Base-by-base conservation (phyloP, 495 filamentous ascomycete species). In the Elaphomyces granulatus region DNA sequence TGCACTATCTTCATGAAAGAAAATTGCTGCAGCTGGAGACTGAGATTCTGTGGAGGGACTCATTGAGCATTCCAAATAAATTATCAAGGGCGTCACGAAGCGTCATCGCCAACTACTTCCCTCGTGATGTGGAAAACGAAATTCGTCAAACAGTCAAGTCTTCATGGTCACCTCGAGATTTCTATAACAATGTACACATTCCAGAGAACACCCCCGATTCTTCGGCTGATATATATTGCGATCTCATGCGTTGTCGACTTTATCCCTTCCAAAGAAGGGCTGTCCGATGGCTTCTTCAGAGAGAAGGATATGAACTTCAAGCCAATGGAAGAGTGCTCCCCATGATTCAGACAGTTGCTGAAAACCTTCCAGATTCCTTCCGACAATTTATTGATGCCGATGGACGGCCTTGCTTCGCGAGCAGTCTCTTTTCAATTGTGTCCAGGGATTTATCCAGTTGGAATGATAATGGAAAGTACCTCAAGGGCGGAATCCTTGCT, bases 181-280 rank as follows among this genome's bases (percentile, higher is more conserved):
- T 83, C 52, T 83, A 82, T 45, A 63, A 72, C 15, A 72, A 64
- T 47, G 74, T 78, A 12, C 67, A 81, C 53, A 68, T 79, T 19
- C 77, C 79, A 4, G 38, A 45, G 3, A 54, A 57, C 23, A 60
- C 58, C 16, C 30, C 52, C 33, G 41, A 51, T 1, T 32, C 66
- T 31, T 58, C 70, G 15, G 53, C 53, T 10, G 36, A 56, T n/a
- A 55, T 76, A 2, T 53, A 59, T 45, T 59, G 60, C 31, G 49
- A 50, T 12, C 34, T 61, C 7, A 46, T 74, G 3, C 51, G 64
- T 10, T 76, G 65, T 43, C 49, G 68, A 19, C 60, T 86, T 3
- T 81, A 78, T 49, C 77, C 80, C 0, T 87, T 85, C 46, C 81
- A 87, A 50, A 66, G 69, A 42, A 64, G 81, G 45, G 70, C 81